Base-by-base conservation (phyloP, 345 rosid species). In the Arabidopsis arenosa region DNA sequence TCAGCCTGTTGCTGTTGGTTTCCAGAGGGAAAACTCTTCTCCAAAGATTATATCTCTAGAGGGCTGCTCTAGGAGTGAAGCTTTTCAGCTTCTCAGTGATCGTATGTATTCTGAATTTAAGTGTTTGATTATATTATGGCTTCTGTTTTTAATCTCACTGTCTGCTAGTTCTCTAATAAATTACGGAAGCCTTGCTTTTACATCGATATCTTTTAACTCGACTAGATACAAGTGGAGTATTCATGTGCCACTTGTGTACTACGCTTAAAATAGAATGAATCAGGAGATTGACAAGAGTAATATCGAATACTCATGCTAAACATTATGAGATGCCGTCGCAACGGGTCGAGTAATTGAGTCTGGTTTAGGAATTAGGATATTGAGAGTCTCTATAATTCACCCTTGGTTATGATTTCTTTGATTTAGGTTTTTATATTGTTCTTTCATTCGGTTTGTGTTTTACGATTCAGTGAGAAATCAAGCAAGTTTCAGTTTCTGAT, bases 51-150 rank as follows among this genome's bases (percentile, higher is more conserved):
- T 90, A 64, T 49, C 80, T 69, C 48, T 85, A 36, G 84, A 85
- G 61, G 96, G 90, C 32, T 89, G 94, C 66, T 78, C 77, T 73
- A 76, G 76, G 78, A 85, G 97, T 49, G 89, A 84, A 75, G 93
- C 88, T 72, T 80, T 80, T 74, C 84, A 79, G 76, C 85, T 92
- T 74, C 80, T 89, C 67, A 86, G 73, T 73, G 81, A 82, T 40
- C 97, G 97, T 92, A 88, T 18, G 97, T 81, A 1, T 59, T 68
- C 61, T 15, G 7, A 40, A 14, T 23, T 41, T 15, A 0, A 41
- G 7, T 55, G 2, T 37, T 26, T 13, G 26, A 10, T 21, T 2
- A 17, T 56, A 0, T 56, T 43, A n/a, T 43, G 1, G 17, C 43
- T 23, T 68, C 21, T 23, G 2, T 26, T 0, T 21, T 52, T 5